phyloP scores from a whole-genome alignment of 495 filamentous ascomycete genomes.

The Trichocladium uniseriatum region DNA sequence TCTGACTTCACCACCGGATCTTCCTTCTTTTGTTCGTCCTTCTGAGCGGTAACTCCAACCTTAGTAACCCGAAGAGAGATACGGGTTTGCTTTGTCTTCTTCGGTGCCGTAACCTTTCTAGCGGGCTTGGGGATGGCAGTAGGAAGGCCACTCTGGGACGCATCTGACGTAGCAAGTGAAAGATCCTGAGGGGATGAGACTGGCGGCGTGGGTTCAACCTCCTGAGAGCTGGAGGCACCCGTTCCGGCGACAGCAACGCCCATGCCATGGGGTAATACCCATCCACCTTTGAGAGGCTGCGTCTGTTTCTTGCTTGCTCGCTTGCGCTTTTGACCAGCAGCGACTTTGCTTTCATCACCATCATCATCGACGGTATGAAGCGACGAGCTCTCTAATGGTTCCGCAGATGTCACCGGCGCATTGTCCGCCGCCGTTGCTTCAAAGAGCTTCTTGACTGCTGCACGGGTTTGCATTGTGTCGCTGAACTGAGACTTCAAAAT shows the following conservation, averaged over 20 bases:
- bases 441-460: conserved; percentile 5
- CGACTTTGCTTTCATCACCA: not conserved
- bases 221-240: not conserved
- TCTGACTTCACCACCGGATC: not conserved
- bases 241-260: conserved; percentile 11
- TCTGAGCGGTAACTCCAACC: not conserved
- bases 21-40: not conserved
- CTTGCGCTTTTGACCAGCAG: conserved; percentile 3
- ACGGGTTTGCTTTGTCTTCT: not conserved
- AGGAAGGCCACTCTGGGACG: not conserved
- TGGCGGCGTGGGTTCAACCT: not conserved
- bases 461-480: conserved; percentile 13
- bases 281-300: conserved; percentile 23
- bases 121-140: not conserved
- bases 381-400: not conserved
- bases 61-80: not conserved
- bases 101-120: not conserved
- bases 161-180: no score
- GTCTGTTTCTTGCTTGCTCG: conserved; percentile 3
- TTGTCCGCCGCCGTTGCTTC: not conserved
- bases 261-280: conserved; percentile 35
- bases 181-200: not conserved
- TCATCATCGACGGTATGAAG: not conserved
- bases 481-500: not conserved
- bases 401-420: not conserved